phyloP scores from a whole-genome alignment of 2,329 filamentous ascomycete genomes.

The Cercospora nicotianae region DNA sequence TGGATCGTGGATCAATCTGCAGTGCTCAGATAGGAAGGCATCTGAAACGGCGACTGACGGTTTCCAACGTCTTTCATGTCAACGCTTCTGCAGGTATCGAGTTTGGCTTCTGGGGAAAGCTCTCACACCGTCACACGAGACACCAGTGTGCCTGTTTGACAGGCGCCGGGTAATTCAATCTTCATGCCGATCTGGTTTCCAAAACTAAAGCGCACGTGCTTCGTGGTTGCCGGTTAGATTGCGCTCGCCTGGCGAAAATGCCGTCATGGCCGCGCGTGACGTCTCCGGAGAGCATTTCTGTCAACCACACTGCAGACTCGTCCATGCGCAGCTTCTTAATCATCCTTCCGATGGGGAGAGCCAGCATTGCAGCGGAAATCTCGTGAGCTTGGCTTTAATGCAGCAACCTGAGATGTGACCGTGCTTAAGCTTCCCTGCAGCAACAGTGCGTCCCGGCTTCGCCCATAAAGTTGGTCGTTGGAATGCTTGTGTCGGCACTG shows the following conservation, averaged over 20 bases:
- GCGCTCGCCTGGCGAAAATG: not conserved
- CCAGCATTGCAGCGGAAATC: not conserved
- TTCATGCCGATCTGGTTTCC: not conserved
- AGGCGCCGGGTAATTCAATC: conserved; percentile 7
- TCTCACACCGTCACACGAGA: not conserved
- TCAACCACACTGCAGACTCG: not conserved
- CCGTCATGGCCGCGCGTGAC: not conserved
- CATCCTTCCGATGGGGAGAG: not conserved
- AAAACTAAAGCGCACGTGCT: conserved; percentile 8
- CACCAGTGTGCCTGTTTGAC: conserved; percentile 3
- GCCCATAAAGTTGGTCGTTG: conserved; percentile 15
- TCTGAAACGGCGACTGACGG: not conserved
- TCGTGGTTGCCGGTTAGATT: conserved; percentile 6
- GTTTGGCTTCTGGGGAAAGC: not conserved
- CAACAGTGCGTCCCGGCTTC: not conserved
- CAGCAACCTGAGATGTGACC: not conserved
- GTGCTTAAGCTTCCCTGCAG: conserved; percentile 10
- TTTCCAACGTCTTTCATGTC: not conserved
- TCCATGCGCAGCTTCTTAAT: not conserved
- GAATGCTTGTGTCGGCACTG: conserved; percentile 12
- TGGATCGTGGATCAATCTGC: not conserved
- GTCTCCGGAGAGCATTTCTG: not conserved
- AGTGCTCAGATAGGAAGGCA: not conserved
- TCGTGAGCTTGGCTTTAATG: not conserved
- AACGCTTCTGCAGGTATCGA: not conserved